Conservation (phyloP, 176 grass and related monocot species). For the Oryza longistaminata region DNA sequence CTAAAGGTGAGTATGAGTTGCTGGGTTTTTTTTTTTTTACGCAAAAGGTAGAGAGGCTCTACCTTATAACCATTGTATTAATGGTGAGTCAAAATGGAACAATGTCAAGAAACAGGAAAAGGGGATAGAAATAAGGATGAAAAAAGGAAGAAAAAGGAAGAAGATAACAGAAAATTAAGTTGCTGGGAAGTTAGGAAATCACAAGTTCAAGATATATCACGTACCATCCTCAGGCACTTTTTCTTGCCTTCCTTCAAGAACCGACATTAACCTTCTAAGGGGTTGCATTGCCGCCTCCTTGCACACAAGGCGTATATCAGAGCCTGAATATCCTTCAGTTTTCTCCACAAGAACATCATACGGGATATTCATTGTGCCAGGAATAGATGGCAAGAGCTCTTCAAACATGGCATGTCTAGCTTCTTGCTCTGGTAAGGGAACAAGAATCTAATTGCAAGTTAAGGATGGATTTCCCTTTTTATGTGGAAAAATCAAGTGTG, state of each 20-base stretch:
- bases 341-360: slow-evolving; percentile 76
- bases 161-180: background rate
- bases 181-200: slow-evolving; percentile 8
- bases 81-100: no score
- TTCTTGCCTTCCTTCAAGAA: slow-evolving; percentile 65
- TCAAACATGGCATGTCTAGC: slow-evolving; percentile 89
- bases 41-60: no score
- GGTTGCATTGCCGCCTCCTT: slow-evolving; percentile 97
- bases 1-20: background rate
- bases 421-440: slow-evolving; percentile 87
- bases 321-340: slow-evolving; percentile 92
- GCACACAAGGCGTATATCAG: slow-evolving; percentile 90
- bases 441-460: slow-evolving; percentile 74
- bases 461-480: background rate
- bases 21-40: background rate
- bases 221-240: slow-evolving; percentile 68
- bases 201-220: slow-evolving; percentile 36
- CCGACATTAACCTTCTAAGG: slow-evolving; percentile 72
- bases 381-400: slow-evolving; percentile 65
- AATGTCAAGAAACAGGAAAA: no score
- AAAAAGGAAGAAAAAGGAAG: no score
- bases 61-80: no score
- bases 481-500: background rate
- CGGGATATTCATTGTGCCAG: slow-evolving; percentile 51
- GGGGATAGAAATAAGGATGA: no score